Base-by-base conservation (phyloP, 2,329 filamentous ascomycete genomes). In the Helotiales sp. region DNA sequence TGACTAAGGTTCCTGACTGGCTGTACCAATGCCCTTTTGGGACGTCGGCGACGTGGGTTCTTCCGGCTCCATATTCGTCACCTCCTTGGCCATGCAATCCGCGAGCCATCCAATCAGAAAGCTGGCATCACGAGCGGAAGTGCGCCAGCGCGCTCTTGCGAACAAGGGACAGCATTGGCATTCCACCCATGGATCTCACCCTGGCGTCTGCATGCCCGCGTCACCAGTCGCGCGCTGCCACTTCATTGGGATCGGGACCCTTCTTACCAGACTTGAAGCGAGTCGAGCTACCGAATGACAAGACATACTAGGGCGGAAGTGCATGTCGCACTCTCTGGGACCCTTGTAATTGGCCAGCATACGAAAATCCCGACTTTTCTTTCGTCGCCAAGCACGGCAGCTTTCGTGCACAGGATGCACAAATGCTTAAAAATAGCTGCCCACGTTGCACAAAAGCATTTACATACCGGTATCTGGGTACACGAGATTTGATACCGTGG, bases 381-480 rank as follows among this genome's bases (percentile, higher is more conserved):
- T n/a, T 7, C 46, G 8, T 3, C 25, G 25, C 17, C 46, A 47
- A 47, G 27, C 10, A 17, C 30, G 44, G 24, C 24, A 30, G 8
- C 9, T 15, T 30, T 10, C 25, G n/a, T 48, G 6, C 25, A 27
- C 49, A 51, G 17, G 25, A 44, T 60, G 58, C 58, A 57, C 51
- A 44, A 19, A 53, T n/a, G 34, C 4, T 58, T 57, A 61, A 59
- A 27, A 61, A 61, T 63, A 63, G 17, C 29, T 24, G 52, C 44
- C 54, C 52, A 56, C 36, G 49, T 55, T 57, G 52, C 30, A 36
- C 38, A 57, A 34, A 19, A 15, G n/a, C 34, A 25, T 47, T n/a
- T 46, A 50, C 22, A 53, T 59, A 57, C 59, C 59, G 56, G 52
- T 33, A 56, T 51, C 46, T 57, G 59, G 55, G 55, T 59, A 57